Evolutionary conservation across 495 filamentous ascomycete genomes (phyloP).

Genomic region (Friedmanniomyces simplex): DNA sequence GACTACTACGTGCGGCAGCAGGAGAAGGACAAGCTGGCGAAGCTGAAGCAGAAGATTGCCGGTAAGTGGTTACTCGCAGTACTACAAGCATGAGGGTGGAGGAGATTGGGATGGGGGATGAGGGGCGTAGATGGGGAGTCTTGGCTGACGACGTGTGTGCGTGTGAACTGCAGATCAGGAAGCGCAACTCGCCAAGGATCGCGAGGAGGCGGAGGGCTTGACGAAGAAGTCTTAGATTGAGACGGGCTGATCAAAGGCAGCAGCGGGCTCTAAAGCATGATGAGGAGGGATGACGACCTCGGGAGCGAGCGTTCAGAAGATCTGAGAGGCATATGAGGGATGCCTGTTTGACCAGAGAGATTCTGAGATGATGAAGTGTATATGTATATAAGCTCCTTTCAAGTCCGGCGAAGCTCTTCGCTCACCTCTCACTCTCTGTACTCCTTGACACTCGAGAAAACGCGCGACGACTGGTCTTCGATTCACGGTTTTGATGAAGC

Average conservation of each 20-base stretch:
- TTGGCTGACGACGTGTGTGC: background rate
- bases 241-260: background rate
- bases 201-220: constrained; percentile 11
- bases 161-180: constrained; percentile 44
- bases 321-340: too few species aligned
- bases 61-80: background rate
- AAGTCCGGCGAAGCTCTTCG: background rate
- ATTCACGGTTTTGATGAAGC: too few species aligned
- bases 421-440: too few species aligned
- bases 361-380: background rate
- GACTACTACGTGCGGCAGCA: constrained; percentile 69
- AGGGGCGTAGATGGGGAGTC: background rate
- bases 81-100: background rate
- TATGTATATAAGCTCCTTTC: background rate
- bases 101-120: background rate
- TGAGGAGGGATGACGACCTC: too few species aligned
- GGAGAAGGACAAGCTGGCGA: constrained; percentile 71
- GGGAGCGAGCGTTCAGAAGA: too few species aligned
- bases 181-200: constrained; percentile 14
- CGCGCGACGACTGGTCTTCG: too few species aligned
- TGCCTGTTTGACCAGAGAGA: background rate
- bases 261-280: too few species aligned
- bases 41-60: constrained; percentile 41
- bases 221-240: constrained; percentile 10
- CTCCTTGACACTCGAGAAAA: too few species aligned